Evolutionary conservation across 306 rosid genomes (phyloP), one percentile per base, ranked within the genome.

Genomic region (peach (Prunus persica)): DNA sequence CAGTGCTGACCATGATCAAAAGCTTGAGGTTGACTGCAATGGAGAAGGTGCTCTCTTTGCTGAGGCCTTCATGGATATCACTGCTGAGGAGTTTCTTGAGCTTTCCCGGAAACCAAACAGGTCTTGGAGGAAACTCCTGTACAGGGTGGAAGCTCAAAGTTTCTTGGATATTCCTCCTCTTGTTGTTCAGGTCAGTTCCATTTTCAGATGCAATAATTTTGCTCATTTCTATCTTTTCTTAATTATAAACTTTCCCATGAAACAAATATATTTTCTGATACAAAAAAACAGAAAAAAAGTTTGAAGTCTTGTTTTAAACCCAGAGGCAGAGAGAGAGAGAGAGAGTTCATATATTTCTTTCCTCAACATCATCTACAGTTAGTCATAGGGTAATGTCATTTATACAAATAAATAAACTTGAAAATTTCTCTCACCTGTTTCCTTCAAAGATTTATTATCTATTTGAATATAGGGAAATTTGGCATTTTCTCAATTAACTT

Each of bases 121-220:
- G 75, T 90, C 95, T 8, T 90, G 93, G 98, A 87, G 79, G 73
- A 93, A 93, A 78, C 87, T 93, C 22, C 49, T 87, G 49, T 84
- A 85, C 72, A 92, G 82, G 76, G 82, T 88, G 2, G 90, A 91
- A 76, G 81, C 88, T 79, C 85, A 71, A 2, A 85, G 72, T 76
- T 94, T 91, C 84, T 64, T 91, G 74, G 95, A 91, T 73, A 71
- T 90, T 81, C 98, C 97, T 85, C 98, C 97, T 55, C 95, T 94
- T 16, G 77, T 91, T 41, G 81, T 91, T 73, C 98, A 94, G 97
- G 98, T 94, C 27, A 67, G 51, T 67, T 25, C 14, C 3, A 25
- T 46, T 60, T 60, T 45, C 19, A 24, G 34, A 22, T 41, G 20
- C 2, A 11, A 38, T 1, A 7, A 38, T 27, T 64, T 58, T 38